These are phyloP conservation scores for Saprolegnia parasitica DNA, from an alignment of 352 stramenopile species.

Conservation along the genomic window DNA sequence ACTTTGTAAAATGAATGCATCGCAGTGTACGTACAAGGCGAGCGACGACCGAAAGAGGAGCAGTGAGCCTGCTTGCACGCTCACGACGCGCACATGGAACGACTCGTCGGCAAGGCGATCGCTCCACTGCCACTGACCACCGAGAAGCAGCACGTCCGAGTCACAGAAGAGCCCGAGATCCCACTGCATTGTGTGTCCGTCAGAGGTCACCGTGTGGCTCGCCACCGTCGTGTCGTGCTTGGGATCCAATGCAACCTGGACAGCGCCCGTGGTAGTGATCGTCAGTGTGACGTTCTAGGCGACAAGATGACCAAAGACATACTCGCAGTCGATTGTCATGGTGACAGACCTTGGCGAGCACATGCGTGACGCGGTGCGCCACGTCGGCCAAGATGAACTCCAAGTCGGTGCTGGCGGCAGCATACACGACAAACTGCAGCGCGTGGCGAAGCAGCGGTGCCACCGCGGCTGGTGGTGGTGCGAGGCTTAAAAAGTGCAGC, in stretches of 20 bases:
- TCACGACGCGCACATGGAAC: neutral
- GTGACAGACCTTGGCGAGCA: neutral
- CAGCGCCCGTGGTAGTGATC: neutral
- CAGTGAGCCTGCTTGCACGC: neutral
- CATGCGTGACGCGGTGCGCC: neutral
- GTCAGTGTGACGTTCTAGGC: neutral
- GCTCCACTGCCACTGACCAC: neutral
- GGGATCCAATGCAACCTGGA: neutral
- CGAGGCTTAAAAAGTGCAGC: neutral
- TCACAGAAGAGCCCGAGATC: neutral
- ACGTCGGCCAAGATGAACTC: constrained; percentile 13
- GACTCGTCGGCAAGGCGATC: neutral
- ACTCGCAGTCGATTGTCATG: too few species aligned
- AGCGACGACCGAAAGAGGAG: neutral
- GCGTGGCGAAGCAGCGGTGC: neutral
- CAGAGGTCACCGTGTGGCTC: neutral
- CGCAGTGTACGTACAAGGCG: neutral
- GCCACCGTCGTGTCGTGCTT: neutral
- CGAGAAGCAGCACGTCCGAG: neutral
- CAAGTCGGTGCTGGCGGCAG: neutral
- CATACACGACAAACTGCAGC: constrained; percentile 4
- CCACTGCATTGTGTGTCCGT: neutral
- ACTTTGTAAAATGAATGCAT: neutral
- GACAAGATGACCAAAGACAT: neutral
- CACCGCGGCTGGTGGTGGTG: neutral